phyloP scores from a whole-genome alignment of 805 yeast species.

The Suhomyces canberraensis region DNA sequence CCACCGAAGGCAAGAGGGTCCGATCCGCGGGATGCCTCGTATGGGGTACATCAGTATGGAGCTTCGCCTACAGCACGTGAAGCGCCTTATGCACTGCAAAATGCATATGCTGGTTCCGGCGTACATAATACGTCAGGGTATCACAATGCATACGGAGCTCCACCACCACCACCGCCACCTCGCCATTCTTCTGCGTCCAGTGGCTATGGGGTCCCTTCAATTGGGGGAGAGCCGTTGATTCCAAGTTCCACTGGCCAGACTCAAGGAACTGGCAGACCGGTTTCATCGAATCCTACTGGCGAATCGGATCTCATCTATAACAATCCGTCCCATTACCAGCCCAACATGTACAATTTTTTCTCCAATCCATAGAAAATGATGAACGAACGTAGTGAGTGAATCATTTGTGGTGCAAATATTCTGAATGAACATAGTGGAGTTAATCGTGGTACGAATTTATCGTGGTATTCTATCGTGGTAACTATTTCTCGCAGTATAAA shows the following conservation, averaged over 20 bases:
- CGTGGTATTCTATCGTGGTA: no score
- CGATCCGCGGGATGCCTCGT: not conserved
- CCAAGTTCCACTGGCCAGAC: not conserved
- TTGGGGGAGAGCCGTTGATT: not conserved
- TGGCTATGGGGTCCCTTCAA: not conserved
- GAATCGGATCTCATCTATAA: slow-evolving; percentile 24
- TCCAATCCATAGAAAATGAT: slow-evolving; percentile 20
- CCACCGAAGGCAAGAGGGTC: not conserved
- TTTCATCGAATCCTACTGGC: not conserved
- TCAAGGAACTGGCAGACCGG: not conserved
- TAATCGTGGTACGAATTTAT: no score
- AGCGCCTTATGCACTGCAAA: no score
- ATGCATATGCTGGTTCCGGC: not conserved
- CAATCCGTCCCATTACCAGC: slow-evolving; percentile 45
- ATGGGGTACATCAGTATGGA: not conserved
- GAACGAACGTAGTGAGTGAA: no score
- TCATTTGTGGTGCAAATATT: no score
- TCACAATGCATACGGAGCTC: not conserved
- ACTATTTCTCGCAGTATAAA: no score
- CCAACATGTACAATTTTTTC: slow-evolving; percentile 44
- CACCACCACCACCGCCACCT: not conserved
- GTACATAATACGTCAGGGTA: not conserved
- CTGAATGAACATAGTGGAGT: no score
- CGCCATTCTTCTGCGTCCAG: not conserved
- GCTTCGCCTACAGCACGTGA: no score